phyloP scores from a whole-genome alignment of 768 basidiomycete species.

The Obba rivulosa region DNA sequence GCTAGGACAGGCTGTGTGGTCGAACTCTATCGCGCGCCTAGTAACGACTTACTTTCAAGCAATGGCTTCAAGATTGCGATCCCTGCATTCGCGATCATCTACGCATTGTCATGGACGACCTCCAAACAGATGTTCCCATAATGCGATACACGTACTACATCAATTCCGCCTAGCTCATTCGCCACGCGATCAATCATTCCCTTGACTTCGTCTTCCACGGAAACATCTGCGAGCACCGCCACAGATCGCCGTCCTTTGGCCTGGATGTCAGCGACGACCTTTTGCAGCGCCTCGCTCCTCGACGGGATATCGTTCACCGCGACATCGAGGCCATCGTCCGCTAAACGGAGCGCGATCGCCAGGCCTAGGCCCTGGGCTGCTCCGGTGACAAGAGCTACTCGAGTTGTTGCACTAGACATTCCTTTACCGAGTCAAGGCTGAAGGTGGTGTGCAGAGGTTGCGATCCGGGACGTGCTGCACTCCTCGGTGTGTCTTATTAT shows the following conservation, averaged over 20 bases:
- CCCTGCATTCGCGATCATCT: slow-evolving; percentile 25
- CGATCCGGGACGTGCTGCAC: too few species aligned
- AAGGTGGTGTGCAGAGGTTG: too few species aligned
- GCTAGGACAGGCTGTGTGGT: background rate
- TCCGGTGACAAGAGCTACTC: slow-evolving; percentile 24
- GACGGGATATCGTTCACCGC: slow-evolving; percentile 13
- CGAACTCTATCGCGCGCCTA: too few species aligned
- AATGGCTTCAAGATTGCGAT: slow-evolving; percentile 8
- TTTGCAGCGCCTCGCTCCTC: slow-evolving; percentile 9
- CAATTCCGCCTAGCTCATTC: slow-evolving; percentile 34
- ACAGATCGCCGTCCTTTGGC: slow-evolving; percentile 19
- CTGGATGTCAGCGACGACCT: slow-evolving; percentile 12
- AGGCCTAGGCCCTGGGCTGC: slow-evolving; percentile 24
- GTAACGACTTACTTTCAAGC: slow-evolving; percentile 7
- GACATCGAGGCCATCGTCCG: slow-evolving; percentile 21
- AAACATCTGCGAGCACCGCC: slow-evolving; percentile 34
- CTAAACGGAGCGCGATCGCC: slow-evolving; percentile 21
- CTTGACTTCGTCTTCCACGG: slow-evolving; percentile 35
- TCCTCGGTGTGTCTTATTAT: too few species aligned
- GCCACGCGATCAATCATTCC: slow-evolving; percentile 29
- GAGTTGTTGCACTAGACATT: background rate
- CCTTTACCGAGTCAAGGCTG: too few species aligned
- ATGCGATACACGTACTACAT: slow-evolving; percentile 34
- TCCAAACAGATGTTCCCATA: background rate
- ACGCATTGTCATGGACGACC: background rate